These are phyloP conservation scores for Epithele typhae DNA, from an alignment of 768 basidiomycete species.

Conservation along the genomic window DNA sequence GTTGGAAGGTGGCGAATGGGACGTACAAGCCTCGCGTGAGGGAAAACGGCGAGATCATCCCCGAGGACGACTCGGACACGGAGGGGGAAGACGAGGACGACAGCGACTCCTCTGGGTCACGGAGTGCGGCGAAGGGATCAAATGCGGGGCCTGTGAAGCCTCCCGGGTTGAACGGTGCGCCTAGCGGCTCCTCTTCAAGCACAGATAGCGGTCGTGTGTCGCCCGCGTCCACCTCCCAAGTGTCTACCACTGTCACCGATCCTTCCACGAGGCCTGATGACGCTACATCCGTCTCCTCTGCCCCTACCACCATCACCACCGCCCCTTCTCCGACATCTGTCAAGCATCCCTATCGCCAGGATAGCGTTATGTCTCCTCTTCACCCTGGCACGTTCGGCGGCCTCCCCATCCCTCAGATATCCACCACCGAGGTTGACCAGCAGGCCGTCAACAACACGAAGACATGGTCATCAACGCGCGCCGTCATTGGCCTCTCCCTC, in stretches of 20 bases:
- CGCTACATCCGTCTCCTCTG: constrained; percentile 17
- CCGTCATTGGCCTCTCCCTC: constrained; percentile 10
- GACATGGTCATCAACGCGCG: constrained; percentile 3
- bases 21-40: constrained; percentile 35
- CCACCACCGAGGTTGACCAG: constrained; percentile 44
- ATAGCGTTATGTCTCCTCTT: constrained; percentile 6
- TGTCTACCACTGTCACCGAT: constrained; percentile 1
- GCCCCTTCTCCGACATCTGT: not conserved
- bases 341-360: constrained; percentile 7
- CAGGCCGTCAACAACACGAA: constrained; percentile 16
- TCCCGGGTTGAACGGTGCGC: not conserved
- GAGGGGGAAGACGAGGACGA: constrained; percentile 10
- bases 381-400: constrained; percentile 31
- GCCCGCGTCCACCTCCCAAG: constrained; percentile 26
- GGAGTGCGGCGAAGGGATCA: constrained; percentile 1
- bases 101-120: constrained; percentile 26
- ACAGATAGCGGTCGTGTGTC: constrained; percentile 15
- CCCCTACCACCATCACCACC: constrained; percentile 23
- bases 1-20: constrained; percentile 89
- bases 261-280: constrained; percentile 12
- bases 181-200: constrained; percentile 12
- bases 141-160: not conserved
- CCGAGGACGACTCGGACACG: constrained; percentile 14
- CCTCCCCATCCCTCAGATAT: constrained; percentile 50
- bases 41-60: constrained; percentile 1